phyloP scores from a whole-genome alignment of 306 rosid species.

The Crotalaria pallida region DNA sequence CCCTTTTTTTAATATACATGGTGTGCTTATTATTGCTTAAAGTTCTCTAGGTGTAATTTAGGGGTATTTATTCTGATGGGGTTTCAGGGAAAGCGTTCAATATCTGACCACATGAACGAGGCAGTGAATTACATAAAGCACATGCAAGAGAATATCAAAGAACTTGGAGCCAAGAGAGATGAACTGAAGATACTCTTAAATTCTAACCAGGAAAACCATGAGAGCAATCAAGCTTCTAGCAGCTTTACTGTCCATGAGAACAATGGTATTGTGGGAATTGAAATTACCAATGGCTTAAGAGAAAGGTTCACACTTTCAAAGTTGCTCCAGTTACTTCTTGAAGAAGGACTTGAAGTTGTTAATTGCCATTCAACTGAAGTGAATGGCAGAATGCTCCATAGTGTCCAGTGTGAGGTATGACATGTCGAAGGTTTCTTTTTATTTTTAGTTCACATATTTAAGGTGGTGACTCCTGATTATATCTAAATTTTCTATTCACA shows the following conservation, averaged over 20 bases:
- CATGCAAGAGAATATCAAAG: constrained; percentile 36
- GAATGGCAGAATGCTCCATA: constrained; percentile 44
- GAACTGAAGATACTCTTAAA: constrained; percentile 28
- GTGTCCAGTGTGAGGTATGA: constrained; percentile 48
- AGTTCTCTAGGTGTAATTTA: constrained; percentile 4
- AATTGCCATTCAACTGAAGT: constrained; percentile 37
- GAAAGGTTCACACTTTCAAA: constrained; percentile 29
- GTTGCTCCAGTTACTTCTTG: constrained; percentile 31
- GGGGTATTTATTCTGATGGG: constrained; percentile 15
- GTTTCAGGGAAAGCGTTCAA: constrained; percentile 74
- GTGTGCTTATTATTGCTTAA: no score
- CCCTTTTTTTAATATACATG: no score
- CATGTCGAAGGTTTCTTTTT: background rate
- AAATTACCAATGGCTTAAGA: constrained; percentile 18
- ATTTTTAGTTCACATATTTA: background rate
- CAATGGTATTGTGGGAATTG: constrained; percentile 38
- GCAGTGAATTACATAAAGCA: constrained; percentile 60
- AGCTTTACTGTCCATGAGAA: constrained; percentile 30
- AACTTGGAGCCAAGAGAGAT: constrained; percentile 37
- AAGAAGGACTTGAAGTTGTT: constrained; percentile 43
- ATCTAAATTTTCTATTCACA: no score
- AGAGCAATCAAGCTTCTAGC: background rate
- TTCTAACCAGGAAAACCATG: background rate
- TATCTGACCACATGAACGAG: constrained; percentile 53
- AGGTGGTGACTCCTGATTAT: no score